phyloP scores from a whole-genome alignment of 75 land plant genomes.

The Pinus albicaulis region DNA sequence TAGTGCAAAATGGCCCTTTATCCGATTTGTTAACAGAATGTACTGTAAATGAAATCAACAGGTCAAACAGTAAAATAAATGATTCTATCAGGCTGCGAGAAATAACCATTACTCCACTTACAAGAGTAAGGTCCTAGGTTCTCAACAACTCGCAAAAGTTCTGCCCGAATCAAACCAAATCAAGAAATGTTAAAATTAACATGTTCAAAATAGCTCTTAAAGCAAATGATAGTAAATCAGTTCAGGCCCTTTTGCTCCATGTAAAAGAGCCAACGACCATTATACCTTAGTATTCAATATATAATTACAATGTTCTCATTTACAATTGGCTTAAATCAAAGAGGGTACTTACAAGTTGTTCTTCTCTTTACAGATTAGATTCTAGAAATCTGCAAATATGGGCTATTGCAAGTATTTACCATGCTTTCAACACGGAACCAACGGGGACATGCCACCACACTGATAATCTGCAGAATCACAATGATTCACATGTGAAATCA shows the following conservation, averaged over 20 bases:
- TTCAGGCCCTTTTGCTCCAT: neutral
- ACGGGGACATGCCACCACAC: neutral
- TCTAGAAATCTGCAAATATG: neutral
- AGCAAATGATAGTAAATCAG: neutral
- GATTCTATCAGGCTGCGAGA: neutral
- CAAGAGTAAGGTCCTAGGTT: neutral
- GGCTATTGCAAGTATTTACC: neutral
- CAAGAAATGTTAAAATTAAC: neutral
- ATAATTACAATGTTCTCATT: neutral
- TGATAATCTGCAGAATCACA: constrained; percentile 1
- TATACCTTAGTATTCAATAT: neutral
- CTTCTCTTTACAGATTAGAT: neutral
- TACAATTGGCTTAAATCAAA: neutral
- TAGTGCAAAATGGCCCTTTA: neutral
- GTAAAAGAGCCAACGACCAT: neutral
- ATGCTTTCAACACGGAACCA: neutral
- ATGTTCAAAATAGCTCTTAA: neutral
- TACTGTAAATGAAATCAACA: neutral
- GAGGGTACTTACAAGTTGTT: neutral
- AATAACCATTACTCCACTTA: neutral
- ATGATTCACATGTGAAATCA: neutral
- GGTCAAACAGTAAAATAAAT: neutral
- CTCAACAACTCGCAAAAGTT: neutral
- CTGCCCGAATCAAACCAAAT: neutral
- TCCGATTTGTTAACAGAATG: neutral